phyloP scores from a whole-genome alignment of 1,284 basidiomycete species.

The Athelia psychrophila region DNA sequence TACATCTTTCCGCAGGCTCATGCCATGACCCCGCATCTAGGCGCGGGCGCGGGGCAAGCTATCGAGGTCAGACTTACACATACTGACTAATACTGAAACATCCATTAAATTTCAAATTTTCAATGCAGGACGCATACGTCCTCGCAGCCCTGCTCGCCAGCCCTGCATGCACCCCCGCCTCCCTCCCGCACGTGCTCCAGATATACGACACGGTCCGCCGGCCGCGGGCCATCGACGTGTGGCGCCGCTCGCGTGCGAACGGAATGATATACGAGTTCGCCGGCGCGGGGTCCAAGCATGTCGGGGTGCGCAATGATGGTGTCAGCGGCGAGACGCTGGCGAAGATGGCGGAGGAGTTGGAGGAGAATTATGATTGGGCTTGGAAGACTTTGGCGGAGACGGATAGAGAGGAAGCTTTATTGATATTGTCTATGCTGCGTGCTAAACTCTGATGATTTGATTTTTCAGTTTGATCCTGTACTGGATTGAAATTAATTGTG shows the following conservation, averaged over 20 bases:
- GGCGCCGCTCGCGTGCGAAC: not conserved
- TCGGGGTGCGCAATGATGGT: too few species aligned
- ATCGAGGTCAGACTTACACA: conserved; percentile 27
- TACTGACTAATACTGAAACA: not conserved
- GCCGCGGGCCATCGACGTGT: not conserved
- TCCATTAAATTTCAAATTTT: not conserved
- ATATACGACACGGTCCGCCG: not conserved
- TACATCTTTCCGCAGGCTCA: too few species aligned
- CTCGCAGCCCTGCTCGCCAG: not conserved
- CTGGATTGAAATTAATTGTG: too few species aligned
- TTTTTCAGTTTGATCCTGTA: too few species aligned
- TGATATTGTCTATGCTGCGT: too few species aligned
- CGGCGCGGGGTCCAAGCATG: too few species aligned
- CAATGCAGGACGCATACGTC: not conserved
- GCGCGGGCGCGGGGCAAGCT: conserved; percentile 37
- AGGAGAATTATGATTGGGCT: too few species aligned
- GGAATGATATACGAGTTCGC: not conserved
- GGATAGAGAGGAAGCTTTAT: too few species aligned
- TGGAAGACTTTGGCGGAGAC: too few species aligned
- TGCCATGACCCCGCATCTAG: conserved; percentile 38
- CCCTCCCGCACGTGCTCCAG: not conserved
- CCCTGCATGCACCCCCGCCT: not conserved
- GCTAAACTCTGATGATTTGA: too few species aligned
- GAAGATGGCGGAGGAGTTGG: too few species aligned
- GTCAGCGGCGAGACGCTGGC: too few species aligned